These are phyloP conservation scores for Lasiosphaeria hispida DNA, from an alignment of 495 filamentous ascomycete genomes.

Conservation along the genomic window DNA sequence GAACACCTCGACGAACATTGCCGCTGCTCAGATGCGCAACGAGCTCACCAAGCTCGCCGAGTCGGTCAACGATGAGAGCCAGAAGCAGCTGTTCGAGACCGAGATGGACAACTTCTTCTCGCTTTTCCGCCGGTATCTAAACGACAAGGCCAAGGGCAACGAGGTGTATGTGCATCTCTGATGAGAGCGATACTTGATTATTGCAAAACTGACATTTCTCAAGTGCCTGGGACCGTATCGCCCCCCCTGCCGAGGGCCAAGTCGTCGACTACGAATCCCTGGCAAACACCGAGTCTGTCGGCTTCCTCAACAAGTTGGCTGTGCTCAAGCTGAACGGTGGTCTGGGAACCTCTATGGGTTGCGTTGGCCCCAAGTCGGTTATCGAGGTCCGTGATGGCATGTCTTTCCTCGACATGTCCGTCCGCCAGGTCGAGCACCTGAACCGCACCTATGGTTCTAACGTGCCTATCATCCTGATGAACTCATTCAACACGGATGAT, in stretches of 20 bases:
- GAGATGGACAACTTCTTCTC: conserved; percentile 99
- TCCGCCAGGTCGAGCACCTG: conserved; percentile 98
- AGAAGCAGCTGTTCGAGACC: conserved; percentile 95
- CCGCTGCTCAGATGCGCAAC: conserved; percentile 98
- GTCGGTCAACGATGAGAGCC: conserved; percentile 72
- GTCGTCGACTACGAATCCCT: conserved; percentile 91
- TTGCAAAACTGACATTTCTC: conserved; percentile 22
- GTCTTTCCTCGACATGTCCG: conserved; percentile 99
- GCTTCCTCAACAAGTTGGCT: conserved; percentile 94
- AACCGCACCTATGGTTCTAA: conserved; percentile 97
- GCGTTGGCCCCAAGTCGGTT: conserved; percentile 98
- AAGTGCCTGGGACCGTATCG: conserved; percentile 85
- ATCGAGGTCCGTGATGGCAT: conserved; percentile 99
- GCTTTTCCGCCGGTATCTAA: conserved; percentile 95
- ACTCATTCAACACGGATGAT: conserved; percentile 99
- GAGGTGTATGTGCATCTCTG: conserved; percentile 55
- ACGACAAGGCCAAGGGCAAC: conserved; percentile 98
- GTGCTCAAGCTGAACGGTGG: conserved; percentile 99
- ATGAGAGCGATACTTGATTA: neutral
- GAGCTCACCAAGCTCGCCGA: conserved; percentile 88
- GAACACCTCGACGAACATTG: conserved; percentile 97
- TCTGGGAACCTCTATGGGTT: conserved; percentile 99
- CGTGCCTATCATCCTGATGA: conserved; percentile 99
- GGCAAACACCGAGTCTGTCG: conserved; percentile 78
- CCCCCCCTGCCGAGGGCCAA: conserved; percentile 83